Evolutionary conservation across 257 asterid species (phyloP), one percentile per base, ranked within the genome.

Genomic region (Solanum chiquidenum): DNA sequence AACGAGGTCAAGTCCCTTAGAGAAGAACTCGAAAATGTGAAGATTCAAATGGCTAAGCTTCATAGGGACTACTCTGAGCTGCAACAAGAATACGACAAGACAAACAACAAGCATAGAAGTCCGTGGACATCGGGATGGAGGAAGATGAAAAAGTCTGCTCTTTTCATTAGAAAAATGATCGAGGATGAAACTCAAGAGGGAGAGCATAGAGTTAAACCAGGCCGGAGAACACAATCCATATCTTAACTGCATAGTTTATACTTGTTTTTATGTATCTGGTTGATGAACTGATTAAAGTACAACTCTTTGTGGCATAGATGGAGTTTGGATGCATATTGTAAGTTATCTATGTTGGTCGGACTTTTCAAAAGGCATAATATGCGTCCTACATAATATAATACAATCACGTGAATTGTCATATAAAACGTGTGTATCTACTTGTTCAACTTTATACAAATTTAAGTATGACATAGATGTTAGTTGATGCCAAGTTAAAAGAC

Each of bases 91-190:
- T 76, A 93, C 64, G 94, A 88, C 84, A 93, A 91, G 86, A 89
- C 90, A 55, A 90, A 86, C 69, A 86, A 44, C 20, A 92, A 91
- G 76, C 92, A 89, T 21, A 91, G 92, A 77, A 90, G 83, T 29
- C n/a, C 93, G 42, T 94, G 98, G 99, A 73, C 90, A 87, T 34
- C 83, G 10, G 94, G 96, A 85, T 94, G 98, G 98, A 83, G 82
- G 85, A 94, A 93, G 90, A 89, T 91, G 40, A 92, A 95, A 83
- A 93, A 89, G 87, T 87, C 96, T 7, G 87, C 94, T 18, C 90
- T 92, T 90, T 91, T 93, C 88, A 90, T 80, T 34, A 77, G 86
- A 60, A 94, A 92, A 88, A 60, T 40, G 33, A 93, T 90, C 1
- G 91, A 79, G 72, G 94, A 92, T 49, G 96, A 93, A 62, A 82